Base-by-base conservation (phyloP, 352 stramenopile genomes). In the Phytophthora europaea region DNA sequence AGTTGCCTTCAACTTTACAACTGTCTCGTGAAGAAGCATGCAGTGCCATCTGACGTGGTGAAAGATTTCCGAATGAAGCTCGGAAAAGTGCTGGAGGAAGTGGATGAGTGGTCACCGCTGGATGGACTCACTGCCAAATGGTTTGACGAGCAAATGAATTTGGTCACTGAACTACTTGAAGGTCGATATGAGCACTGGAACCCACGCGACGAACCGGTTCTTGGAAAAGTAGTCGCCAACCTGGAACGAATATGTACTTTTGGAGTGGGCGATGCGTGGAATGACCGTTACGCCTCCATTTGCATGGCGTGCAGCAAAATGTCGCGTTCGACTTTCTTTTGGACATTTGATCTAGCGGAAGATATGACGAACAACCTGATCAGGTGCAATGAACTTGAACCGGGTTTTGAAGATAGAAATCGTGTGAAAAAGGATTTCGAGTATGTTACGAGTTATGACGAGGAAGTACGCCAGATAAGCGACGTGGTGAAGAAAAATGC, bases 231-330 rank as follows among this genome's bases (percentile, higher is more conserved):
- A 5, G 55, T 72, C 26, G 38, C 33, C 3, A 50, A 33, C 5
- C 22, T 72, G 18, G 55, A 72, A n/a, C n/a, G 47, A 20, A 53
- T 68, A 45, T 68, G 23, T 50, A 58, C 59, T 15, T 66, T 67
- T 54, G 48, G 47, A 43, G 12, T 50, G 48, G 58, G 20, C 15
- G 65, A 72, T 15, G 28, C 7, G 22, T 72, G 57, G 65, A 62
- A 72, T 43, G 36, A 72, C n/a, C 65, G 65, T n/a, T 72, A 72
- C 28, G 26, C 47, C 7, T 47, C 48, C 0, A 72, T 72, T 54
- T 72, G 65, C 23, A 48, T 13, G 16, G 57, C 57, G 28, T 67
- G 65, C 23, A 72, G 57, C 31, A 55, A 61, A 18, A 72, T 72
- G 65, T 72, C 65, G 36, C 48, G 47, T 38, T 52, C 51, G 5